Evolutionary conservation across 768 basidiomycete genomes (phyloP).

Genomic region (Holtermanniella nyarrowii): DNA sequence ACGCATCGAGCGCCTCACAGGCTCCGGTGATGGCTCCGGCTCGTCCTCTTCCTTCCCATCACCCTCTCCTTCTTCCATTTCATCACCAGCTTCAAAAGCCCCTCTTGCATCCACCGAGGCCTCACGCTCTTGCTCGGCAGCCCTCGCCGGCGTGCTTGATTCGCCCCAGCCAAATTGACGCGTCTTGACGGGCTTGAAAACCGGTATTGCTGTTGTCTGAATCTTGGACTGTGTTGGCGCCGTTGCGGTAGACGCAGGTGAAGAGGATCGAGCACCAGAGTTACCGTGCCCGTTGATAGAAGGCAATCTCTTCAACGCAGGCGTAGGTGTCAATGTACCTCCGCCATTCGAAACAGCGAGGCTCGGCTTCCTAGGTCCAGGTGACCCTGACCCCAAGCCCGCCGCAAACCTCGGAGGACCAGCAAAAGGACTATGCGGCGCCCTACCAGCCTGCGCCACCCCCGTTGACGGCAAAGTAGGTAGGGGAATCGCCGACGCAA

Average conservation of each 20-base stretch:
- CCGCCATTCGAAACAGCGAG: neutral
- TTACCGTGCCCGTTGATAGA: neutral
- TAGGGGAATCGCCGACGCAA: neutral
- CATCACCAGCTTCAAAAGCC: neutral
- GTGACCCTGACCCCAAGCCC: neutral
- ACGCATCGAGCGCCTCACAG: neutral
- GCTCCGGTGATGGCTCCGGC: neutral
- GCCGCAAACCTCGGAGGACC: constrained; percentile 29
- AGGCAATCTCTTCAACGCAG: neutral
- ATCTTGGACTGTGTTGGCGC: no score
- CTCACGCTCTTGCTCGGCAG: neutral
- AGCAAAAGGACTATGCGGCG: constrained; percentile 12
- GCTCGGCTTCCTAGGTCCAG: neutral
- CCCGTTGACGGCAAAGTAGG: constrained; percentile 1
- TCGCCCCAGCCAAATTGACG: neutral
- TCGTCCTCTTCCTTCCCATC: neutral
- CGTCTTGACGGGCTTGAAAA: neutral
- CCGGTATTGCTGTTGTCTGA: neutral
- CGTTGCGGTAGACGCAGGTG: no score
- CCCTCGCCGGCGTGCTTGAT: neutral
- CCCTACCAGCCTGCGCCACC: constrained; percentile 3
- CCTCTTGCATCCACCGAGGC: neutral
- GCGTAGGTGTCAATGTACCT: neutral
- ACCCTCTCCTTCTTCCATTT: neutral
- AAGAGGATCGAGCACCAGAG: neutral